phyloP scores from a whole-genome alignment of 75 land plant species.

The Picea sitchensis region DNA sequence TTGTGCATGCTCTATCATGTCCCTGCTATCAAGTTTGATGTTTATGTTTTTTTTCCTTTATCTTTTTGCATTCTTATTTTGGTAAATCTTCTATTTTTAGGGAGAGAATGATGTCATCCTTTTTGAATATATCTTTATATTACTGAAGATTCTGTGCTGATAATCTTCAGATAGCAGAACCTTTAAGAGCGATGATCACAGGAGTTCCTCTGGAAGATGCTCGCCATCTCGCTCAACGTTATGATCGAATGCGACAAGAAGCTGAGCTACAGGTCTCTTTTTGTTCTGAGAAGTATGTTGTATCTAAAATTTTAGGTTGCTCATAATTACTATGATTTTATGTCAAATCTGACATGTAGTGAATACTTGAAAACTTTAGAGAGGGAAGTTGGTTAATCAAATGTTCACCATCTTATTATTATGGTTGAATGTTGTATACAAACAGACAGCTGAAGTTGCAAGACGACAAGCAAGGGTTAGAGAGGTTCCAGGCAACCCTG shows the following conservation, averaged over 20 bases:
- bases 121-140: neutral
- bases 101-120: neutral
- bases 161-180: constrained; percentile 58
- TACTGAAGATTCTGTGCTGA: constrained; percentile 1
- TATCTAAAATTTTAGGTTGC: neutral
- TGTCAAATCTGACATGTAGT: neutral
- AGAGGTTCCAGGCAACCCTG: constrained; percentile 53
- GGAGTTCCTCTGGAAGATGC: constrained; percentile 91
- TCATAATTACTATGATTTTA: neutral
- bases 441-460: constrained; percentile 66
- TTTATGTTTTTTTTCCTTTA: neutral
- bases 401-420: neutral
- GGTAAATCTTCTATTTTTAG: neutral
- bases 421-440: neutral
- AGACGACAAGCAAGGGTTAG: constrained; percentile 52
- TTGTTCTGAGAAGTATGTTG: constrained; percentile 13
- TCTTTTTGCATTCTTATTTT: neutral
- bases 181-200: constrained; percentile 62
- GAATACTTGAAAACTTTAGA: neutral
- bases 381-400: neutral
- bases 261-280: constrained; percentile 65
- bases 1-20: neutral
- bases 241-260: constrained; percentile 82
- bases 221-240: constrained; percentile 85
- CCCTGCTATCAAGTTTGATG: neutral